These are phyloP conservation scores for Synchytrium microbalum DNA, from an alignment of 371 early-diverging fungal species.

Conservation along the genomic window DNA sequence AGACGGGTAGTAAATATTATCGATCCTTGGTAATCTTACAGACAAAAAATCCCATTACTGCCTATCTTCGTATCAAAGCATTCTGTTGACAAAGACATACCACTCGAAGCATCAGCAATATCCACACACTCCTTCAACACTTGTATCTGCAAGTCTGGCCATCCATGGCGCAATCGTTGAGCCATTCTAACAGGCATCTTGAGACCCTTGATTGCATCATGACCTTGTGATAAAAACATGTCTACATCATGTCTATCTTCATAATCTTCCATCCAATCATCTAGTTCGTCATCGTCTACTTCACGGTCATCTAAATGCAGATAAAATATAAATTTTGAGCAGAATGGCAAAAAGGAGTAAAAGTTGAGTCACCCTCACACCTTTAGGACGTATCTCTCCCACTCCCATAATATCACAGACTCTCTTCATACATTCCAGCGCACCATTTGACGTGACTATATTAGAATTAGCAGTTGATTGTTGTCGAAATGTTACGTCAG, in stretches of 20 bases:
- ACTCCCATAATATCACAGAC: constrained; percentile 64
- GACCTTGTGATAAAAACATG: neutral
- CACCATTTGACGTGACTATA: constrained; percentile 35
- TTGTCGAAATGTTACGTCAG: constrained; percentile 2
- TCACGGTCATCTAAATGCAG: neutral
- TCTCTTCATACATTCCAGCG: constrained; percentile 56
- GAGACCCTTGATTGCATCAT: neutral
- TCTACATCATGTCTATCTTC: constrained; percentile 34
- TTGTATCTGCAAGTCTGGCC: constrained; percentile 70
- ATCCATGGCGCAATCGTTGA: constrained; percentile 47
- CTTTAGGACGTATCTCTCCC: constrained; percentile 39
- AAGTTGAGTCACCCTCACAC: too few relatives aligned
- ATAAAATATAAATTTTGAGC: too few relatives aligned
- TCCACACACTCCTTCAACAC: constrained; percentile 66
- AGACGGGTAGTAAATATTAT: constrained; percentile 57
- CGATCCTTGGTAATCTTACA: constrained; percentile 56
- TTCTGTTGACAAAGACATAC: too few relatives aligned
- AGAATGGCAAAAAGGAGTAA: too few relatives aligned
- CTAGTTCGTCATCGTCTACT: constrained; percentile 32
- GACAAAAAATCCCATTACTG: too few relatives aligned
- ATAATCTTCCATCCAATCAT: constrained; percentile 43
- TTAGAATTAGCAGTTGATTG: neutral
- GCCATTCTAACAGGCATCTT: neutral
- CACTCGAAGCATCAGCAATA: constrained; percentile 62
- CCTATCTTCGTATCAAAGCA: constrained; percentile 3